Percentiles rank a stretch among this genome's conserved stretches.
Evolutionary conservation across 306 rosid genomes (phyloP).

Genomic region (Purshia tridentata): DNA sequence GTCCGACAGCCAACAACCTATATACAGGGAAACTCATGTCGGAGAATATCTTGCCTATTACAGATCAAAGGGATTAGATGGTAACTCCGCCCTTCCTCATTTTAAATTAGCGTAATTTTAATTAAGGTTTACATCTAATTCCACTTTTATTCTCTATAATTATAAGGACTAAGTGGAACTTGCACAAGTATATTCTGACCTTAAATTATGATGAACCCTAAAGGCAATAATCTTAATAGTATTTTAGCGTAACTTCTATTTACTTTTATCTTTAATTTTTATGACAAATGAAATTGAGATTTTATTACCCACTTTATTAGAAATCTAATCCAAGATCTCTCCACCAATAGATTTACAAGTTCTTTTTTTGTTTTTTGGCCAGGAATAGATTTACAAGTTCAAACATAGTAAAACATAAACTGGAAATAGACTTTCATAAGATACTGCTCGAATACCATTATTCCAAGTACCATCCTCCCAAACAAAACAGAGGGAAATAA

Average conservation of each 20-base stretch:
- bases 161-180: too few relatives aligned
- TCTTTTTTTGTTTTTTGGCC: too few relatives aligned
- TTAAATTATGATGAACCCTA: too few relatives aligned
- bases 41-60: constrained; percentile 54
- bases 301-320: too few relatives aligned
- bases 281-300: neutral
- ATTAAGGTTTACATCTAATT: neutral
- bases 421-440: neutral
- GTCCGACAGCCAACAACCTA: constrained; percentile 51
- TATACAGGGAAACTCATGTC: constrained; percentile 52
- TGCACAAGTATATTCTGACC: too few relatives aligned
- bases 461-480: constrained; percentile 18
- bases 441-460: neutral
- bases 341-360: too few relatives aligned
- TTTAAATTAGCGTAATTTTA: constrained; percentile 29
- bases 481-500: constrained; percentile 15
- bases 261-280: neutral
- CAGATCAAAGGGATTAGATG: constrained; percentile 68
- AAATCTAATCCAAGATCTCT: too few relatives aligned
- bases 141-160: neutral
- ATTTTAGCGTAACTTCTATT: too few relatives aligned
- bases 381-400: too few relatives aligned
- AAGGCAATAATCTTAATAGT: too few relatives aligned
- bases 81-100: constrained; percentile 54
- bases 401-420: neutral